Base-by-base conservation (phyloP, 1,284 basidiomycete genomes). In the Ceratobasidium sp. region DNA sequence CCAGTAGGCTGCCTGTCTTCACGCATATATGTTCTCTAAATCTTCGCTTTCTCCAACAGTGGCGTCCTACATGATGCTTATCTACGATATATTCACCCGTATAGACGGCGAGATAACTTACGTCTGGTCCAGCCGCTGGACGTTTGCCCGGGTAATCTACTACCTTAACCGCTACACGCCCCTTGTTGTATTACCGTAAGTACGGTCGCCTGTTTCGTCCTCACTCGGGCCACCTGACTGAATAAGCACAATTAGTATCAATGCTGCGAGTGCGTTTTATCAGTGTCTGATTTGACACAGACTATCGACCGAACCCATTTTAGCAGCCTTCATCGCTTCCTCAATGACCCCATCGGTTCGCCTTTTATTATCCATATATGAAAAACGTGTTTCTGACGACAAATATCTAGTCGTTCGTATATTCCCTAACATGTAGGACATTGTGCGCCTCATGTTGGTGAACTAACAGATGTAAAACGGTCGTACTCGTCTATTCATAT, bases 131-230 rank as follows among this genome's bases (percentile, higher is more conserved):
- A 58, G 53, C 14, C 53, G 48, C 4, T 58, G 53, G 66, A 27
- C 66, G 8, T 58, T 69, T 5, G 66, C 66, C 24, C 66, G 66
- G 5, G 39, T 69, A 1, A 19, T 69, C 16, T 69, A 69, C 27
- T 41, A 58, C n/a, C 43, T 69, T 11, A 69, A 69, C 43, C 66
- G 66, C 24, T 16, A 16, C 24, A 7, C 27, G 1, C 66, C 66
- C 37, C n/a, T 58, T 11, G 19, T 43, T 7, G 37, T 69, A 9
- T 24, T 69, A 19, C 24, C 37, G 66, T 69, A 58, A 54, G 66
- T 43, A 58, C 2, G 27, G 43, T 22, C n/a, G 13, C n/a, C n/a
- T n/a, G n/a, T n/a, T n/a, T n/a, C n/a, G n/a, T n/a, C n/a, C n/a
- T n/a, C n/a, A n/a, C n/a, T n/a, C n/a, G n/a, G n/a, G n/a, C n/a